These are phyloP conservation scores for Monilinia aucupariae DNA, from an alignment of 2,329 filamentous ascomycete species.

Conservation along the genomic window DNA sequence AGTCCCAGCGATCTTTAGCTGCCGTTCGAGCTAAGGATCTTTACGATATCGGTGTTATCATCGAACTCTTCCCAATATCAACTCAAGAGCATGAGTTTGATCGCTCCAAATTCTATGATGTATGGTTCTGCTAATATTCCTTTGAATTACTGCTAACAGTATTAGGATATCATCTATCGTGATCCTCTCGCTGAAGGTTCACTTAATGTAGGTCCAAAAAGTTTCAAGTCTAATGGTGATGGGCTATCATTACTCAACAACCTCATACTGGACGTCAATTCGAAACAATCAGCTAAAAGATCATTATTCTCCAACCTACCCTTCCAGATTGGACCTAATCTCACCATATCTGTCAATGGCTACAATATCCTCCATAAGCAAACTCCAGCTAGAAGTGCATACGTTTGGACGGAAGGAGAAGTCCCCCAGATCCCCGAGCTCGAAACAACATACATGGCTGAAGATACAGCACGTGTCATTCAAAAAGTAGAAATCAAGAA, in stretches of 20 bases:
- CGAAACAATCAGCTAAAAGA: conserved; percentile 78
- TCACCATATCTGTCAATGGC: conserved; percentile 87
- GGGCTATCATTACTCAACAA: conserved; percentile 75
- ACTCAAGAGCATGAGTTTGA: conserved; percentile 68
- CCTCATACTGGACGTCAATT: conserved; percentile 82
- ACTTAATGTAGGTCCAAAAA: conserved; percentile 47
- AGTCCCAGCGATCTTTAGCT: conserved; percentile 67
- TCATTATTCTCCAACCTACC: conserved; percentile 82
- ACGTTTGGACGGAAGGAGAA: conserved; percentile 84
- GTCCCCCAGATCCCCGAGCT: conserved; percentile 72
- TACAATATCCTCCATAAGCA: conserved; percentile 87
- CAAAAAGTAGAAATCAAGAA: conserved; percentile 80
- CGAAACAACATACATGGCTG: conserved; percentile 68
- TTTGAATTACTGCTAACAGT: conserved; percentile 23
- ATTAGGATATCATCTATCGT: conserved; percentile 83
- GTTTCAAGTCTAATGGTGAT: conserved; percentile 62
- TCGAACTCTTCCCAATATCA: conserved; percentile 90
- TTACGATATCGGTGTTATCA: conserved; percentile 85
- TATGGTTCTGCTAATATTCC: conserved; percentile 39
- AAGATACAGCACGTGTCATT: conserved; percentile 70
- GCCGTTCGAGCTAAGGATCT: conserved; percentile 88
- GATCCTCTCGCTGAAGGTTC: conserved; percentile 67
- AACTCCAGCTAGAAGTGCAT: conserved; percentile 73
- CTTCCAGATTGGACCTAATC: conserved; percentile 76
- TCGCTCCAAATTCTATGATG: conserved; percentile 83